Base-by-base conservation (phyloP, 2,329 filamentous ascomycete genomes). In the Arachnomyces sp. region DNA sequence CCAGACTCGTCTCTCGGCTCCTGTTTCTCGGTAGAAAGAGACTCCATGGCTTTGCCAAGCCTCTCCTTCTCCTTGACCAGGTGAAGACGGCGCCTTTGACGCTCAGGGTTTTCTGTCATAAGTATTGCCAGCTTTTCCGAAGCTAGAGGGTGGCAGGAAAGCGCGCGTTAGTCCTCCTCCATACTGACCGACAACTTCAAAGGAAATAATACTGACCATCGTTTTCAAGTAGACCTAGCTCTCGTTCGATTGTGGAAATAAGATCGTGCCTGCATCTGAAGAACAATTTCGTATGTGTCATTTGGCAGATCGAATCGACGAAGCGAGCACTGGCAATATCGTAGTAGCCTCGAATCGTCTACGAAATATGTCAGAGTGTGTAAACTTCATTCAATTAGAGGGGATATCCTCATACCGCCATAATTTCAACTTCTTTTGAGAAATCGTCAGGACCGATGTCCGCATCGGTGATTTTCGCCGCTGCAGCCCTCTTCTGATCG, bases 341-440 rank as follows among this genome's bases (percentile, higher is more conserved):
- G 28, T 67, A 67, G 25, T 67, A 66, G 0, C 56, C 63, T 2
- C 59, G 47, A 1, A 56, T 51, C 3, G 48, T 56, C 63, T 65
- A 44, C 20, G 18, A 18, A 29, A 11, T 36, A n/a, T n/a, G n/a
- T n/a, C n/a, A n/a, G n/a, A n/a, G n/a, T n/a, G n/a, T n/a, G n/a
- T n/a, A n/a, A n/a, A n/a, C n/a, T n/a, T n/a, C n/a, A n/a, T n/a
- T n/a, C n/a, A n/a, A n/a, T n/a, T n/a, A n/a, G n/a, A 18, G 3
- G 13, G 11, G 18, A 28, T 7, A 38, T 25, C 20, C 20, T 52
- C 61, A 47, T 53, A 67, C 65, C 1, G 63, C 61, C 56, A 67
- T 63, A 49, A 66, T 64, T 7, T 59, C 55, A 1, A 69, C 36
- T 37, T 68, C 65, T 7, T 59, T 56, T 0, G 42, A 25, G 29